phyloP scores from a whole-genome alignment of 805 yeast genomes.

The Yamadazyma scolyti region DNA sequence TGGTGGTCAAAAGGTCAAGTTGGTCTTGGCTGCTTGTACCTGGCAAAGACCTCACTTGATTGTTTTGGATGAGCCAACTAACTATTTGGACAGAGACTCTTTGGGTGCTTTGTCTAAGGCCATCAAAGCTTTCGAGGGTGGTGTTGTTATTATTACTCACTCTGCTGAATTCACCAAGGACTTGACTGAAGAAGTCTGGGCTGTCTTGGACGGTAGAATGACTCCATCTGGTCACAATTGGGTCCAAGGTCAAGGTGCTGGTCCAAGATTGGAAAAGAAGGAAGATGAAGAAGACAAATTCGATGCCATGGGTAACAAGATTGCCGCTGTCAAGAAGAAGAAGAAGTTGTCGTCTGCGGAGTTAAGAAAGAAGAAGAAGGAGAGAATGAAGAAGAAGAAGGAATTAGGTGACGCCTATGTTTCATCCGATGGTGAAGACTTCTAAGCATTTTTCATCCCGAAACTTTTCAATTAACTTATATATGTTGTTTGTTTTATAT shows the following conservation, averaged over 20 bases:
- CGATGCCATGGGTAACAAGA: slow-evolving; percentile 99
- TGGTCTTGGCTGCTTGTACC: slow-evolving; percentile 99
- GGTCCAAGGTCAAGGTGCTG: slow-evolving; percentile 99
- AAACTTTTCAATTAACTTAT: slow-evolving; percentile 7
- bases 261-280: slow-evolving; percentile 98
- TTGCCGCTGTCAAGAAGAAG: slow-evolving; percentile 94
- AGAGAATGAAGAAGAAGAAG: slow-evolving; percentile 99
- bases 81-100: slow-evolving; percentile 98
- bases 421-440: slow-evolving; percentile 86
- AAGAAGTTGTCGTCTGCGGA: slow-evolving; percentile 97
- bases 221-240: slow-evolving; percentile 99
- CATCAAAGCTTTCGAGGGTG: slow-evolving; percentile 98
- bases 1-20: slow-evolving; percentile 99
- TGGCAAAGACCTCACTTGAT: slow-evolving; percentile 99
- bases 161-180: slow-evolving; percentile 99
- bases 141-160: slow-evolving; percentile 99
- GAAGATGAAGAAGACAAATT: slow-evolving; percentile 96
- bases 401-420: slow-evolving; percentile 99
- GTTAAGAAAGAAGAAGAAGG: slow-evolving; percentile 99
- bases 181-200: slow-evolving; percentile 99
- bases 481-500: slow-evolving; percentile 11
- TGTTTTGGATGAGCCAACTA: slow-evolving; percentile 99
- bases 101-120: slow-evolving; percentile 99
- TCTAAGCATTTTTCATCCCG: slow-evolving; percentile 19
- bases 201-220: slow-evolving; percentile 96